phyloP scores from a whole-genome alignment of 306 rosid genomes.

The Glycine latifolia region DNA sequence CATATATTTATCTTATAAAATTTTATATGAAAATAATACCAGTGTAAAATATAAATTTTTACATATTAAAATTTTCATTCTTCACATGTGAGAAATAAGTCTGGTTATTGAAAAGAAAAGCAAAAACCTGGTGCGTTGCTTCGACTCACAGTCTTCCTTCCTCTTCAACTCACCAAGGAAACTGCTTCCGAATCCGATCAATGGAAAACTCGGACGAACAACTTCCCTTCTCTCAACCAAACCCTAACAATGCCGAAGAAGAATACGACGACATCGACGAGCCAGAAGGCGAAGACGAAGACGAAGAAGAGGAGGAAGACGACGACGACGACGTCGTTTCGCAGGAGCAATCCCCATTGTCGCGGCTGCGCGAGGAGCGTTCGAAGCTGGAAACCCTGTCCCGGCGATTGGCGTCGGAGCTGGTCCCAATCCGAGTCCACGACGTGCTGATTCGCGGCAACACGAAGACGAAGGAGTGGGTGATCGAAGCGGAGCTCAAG shows the following conservation, averaged over 20 bases:
- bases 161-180: slow-evolving; percentile 21
- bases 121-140: slow-evolving; percentile 27
- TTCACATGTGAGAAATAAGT: too few relatives aligned
- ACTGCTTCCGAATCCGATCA: slow-evolving; percentile 30
- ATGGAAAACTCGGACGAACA: slow-evolving; percentile 61
- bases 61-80: too few relatives aligned
- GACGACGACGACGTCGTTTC: slow-evolving; percentile 39
- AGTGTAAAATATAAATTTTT: too few relatives aligned
- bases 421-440: slow-evolving; percentile 82
- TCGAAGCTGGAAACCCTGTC: slow-evolving; percentile 63
- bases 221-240: slow-evolving; percentile 44
- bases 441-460: slow-evolving; percentile 86
- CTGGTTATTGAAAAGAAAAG: not conserved
- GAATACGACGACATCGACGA: slow-evolving; percentile 47
- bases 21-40: too few relatives aligned
- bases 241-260: slow-evolving; percentile 55
- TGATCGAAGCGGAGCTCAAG: slow-evolving; percentile 84
- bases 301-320: slow-evolving; percentile 48
- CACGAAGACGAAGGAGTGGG: slow-evolving; percentile 77
- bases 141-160: not conserved
- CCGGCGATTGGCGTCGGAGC: slow-evolving; percentile 68
- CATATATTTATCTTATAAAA: too few relatives aligned
- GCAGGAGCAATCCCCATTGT: slow-evolving; percentile 48
- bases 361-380: slow-evolving; percentile 58
- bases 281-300: slow-evolving; percentile 43